These are phyloP conservation scores for Colletotrichum kahawae DNA, from an alignment of 2,329 filamentous ascomycete species.

Conservation along the genomic window DNA sequence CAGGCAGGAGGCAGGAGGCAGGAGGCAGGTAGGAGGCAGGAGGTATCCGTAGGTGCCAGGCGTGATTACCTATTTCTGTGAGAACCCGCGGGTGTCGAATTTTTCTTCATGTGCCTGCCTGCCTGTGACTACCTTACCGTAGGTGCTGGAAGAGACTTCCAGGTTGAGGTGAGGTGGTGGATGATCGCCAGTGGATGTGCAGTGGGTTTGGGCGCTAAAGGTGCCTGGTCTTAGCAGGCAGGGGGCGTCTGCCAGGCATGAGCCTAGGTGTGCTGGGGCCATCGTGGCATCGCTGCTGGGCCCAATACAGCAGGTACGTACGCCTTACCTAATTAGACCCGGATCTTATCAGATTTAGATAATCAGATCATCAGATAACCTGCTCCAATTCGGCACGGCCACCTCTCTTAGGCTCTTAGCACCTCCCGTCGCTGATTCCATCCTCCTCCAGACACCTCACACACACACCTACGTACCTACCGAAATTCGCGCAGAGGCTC, in stretches of 20 bases:
- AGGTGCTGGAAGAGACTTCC: not conserved
- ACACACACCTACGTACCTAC: not conserved
- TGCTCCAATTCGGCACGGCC: not conserved
- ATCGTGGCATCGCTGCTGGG: constrained; percentile 10
- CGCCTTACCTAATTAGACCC: constrained; percentile 21
- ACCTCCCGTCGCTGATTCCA: not conserved
- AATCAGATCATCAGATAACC: constrained; percentile 28
- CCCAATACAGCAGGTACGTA: constrained; percentile 5
- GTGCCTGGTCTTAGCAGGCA: not conserved
- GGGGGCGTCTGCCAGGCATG: not conserved
- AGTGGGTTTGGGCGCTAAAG: constrained; percentile 1
- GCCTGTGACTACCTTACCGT: not conserved
- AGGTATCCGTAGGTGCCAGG: not conserved
- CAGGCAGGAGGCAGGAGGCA: not conserved
- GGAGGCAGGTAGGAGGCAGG: not conserved
- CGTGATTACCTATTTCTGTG: not conserved
- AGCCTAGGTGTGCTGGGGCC: not conserved
- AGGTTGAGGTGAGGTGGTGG: not conserved
- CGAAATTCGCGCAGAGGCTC: not conserved
- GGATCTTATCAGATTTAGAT: constrained; percentile 19
- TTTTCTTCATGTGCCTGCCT: not conserved
- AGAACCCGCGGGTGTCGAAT: not conserved
- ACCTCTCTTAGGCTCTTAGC: not conserved
- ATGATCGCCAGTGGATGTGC: constrained; percentile 2
- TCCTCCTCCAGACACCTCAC: not conserved